These are phyloP conservation scores for Ceratobasidium sp. DNA, from an alignment of 1,284 basidiomycete genomes.

Conservation along the genomic window DNA sequence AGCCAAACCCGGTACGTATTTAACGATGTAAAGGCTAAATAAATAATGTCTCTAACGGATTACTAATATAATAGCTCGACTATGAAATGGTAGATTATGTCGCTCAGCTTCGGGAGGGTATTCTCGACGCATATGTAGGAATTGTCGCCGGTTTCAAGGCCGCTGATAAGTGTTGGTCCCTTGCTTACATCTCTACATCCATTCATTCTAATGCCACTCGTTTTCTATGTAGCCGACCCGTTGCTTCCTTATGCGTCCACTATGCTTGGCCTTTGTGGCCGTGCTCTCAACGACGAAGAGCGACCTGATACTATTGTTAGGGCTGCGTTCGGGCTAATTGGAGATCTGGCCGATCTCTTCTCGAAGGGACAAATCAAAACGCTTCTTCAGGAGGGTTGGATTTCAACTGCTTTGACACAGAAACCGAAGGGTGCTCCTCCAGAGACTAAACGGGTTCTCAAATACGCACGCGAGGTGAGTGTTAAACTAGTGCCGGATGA, in stretches of 20 bases:
- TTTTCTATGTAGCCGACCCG: constrained; percentile 64
- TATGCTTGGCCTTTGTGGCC: constrained; percentile 87
- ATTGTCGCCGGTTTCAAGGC: constrained; percentile 92
- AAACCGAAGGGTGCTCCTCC: constrained; percentile 72
- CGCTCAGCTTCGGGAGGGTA: constrained; percentile 90
- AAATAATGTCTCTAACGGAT: constrained; percentile 37
- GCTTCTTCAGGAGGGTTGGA: constrained; percentile 87
- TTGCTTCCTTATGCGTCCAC: constrained; percentile 82
- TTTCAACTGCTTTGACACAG: constrained; percentile 75
- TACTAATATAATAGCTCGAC: constrained; percentile 70
- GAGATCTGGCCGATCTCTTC: constrained; percentile 93
- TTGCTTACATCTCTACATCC: background rate
- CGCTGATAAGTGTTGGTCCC: constrained; percentile 76
- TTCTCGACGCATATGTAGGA: constrained; percentile 96
- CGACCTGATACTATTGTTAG: constrained; percentile 84
- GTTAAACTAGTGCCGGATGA: background rate
- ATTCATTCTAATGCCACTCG: constrained; percentile 12
- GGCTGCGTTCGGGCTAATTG: constrained; percentile 86
- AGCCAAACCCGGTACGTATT: constrained; percentile 82
- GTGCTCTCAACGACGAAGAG: constrained; percentile 87
- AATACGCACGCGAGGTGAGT: constrained; percentile 85
- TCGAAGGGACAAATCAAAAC: constrained; percentile 81
- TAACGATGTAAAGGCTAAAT: constrained; percentile 49
- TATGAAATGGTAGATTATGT: constrained; percentile 96
- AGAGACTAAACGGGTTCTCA: constrained; percentile 83